phyloP scores from a whole-genome alignment of 441 rosid species.

The Codiaeum variegatum region DNA sequence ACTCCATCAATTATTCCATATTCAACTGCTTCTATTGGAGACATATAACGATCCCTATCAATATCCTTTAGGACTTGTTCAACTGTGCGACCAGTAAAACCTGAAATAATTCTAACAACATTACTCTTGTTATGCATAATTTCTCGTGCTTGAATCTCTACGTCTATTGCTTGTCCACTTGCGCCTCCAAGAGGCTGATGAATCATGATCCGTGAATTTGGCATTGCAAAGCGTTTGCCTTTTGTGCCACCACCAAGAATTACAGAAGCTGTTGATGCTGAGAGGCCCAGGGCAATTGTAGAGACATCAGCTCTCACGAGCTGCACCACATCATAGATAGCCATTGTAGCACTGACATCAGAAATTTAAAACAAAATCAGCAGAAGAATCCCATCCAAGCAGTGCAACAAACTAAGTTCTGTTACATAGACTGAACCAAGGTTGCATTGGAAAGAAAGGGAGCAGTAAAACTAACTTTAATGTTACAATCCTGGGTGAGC shows the following conservation, averaged over 20 bases:
- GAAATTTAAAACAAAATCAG: conserved; percentile 22
- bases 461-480: not conserved
- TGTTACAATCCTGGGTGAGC: no score
- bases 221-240: conserved; percentile 96
- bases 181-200: conserved; percentile 94
- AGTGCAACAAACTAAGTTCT: not conserved
- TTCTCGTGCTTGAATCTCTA: conserved; percentile 82
- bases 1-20: conserved; percentile 93
- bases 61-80: conserved; percentile 77
- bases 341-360: conserved; percentile 79
- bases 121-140: conserved; percentile 78
- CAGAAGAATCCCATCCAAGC: conserved; percentile 5
- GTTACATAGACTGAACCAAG: not conserved
- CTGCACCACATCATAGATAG: conserved; percentile 81
- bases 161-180: conserved; percentile 76
- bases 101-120: conserved; percentile 55
- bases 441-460: not conserved
- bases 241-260: conserved; percentile 88
- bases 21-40: conserved; percentile 88
- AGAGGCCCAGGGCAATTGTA: conserved; percentile 74
- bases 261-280: conserved; percentile 88
- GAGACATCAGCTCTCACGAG: conserved; percentile 94
- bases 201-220: conserved; percentile 88
- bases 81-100: conserved; percentile 59
- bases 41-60: conserved; percentile 81